A percentile compares a stretch with the other conserved stretches of the same genome.
These are phyloP conservation scores for Trichosporon ovoides DNA, from an alignment of 1,284 basidiomycete species.

Conservation along the genomic window DNA sequence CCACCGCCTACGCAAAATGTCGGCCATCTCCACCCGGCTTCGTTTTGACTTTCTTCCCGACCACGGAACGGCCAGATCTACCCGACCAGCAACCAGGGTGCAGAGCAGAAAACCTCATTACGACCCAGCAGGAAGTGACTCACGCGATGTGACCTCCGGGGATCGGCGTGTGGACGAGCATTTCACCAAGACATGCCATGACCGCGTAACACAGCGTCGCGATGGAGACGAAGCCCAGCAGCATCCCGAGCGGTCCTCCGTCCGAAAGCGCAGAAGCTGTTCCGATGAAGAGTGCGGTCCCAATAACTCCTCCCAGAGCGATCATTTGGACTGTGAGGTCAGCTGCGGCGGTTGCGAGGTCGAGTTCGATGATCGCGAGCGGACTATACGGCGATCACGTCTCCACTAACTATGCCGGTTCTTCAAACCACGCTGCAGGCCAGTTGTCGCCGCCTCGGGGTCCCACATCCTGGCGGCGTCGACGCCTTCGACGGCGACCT, in stretches of 20 bases:
- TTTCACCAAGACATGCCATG: slow-evolving; percentile 52
- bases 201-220: slow-evolving; percentile 47
- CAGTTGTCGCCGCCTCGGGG: not conserved
- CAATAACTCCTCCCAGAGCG: slow-evolving; percentile 16
- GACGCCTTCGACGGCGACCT: not conserved
- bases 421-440: slow-evolving; percentile 20
- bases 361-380: no score
- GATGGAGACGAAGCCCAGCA: slow-evolving; percentile 27
- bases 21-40: no score
- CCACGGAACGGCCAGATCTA: not conserved
- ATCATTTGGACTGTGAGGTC: slow-evolving; percentile 19
- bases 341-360: not conserved
- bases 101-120: not conserved
- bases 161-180: slow-evolving; percentile 50
- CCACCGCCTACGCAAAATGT: no score
- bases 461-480: not conserved
- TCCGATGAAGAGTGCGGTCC: slow-evolving; percentile 20
- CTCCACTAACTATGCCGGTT: slow-evolving; percentile 22
- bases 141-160: slow-evolving; percentile 66
- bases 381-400: no score
- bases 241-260: slow-evolving; percentile 45
- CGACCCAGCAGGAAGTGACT: slow-evolving; percentile 1
- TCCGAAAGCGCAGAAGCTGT: slow-evolving; percentile 24
- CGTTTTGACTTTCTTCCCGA: not conserved
- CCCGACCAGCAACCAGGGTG: not conserved